Evolutionary conservation across 2,329 filamentous ascomycete species (phyloP).

Genomic region (Penicillium freii): DNA sequence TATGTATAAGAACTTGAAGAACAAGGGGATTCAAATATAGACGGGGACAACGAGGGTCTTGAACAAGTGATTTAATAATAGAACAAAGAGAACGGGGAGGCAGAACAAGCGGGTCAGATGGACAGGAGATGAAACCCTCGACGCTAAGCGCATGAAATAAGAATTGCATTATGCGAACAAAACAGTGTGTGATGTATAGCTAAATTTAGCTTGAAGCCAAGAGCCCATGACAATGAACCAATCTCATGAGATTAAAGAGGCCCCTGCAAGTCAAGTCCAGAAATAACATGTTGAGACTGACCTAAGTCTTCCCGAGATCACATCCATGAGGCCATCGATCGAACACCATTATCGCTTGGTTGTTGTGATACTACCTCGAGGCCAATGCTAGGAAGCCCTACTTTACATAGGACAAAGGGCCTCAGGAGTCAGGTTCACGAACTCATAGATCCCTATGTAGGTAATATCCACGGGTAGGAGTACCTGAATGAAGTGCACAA

Average conservation of each 20-base stretch:
- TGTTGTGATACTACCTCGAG: no score
- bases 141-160: background rate
- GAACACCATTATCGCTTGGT: no score
- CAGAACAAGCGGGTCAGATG: background rate
- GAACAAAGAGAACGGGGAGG: background rate
- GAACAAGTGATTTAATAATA: background rate
- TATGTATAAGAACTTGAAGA: background rate
- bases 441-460: no score
- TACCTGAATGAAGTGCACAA: no score
- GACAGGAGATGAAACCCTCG: background rate
- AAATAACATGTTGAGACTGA: no score
- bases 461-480: background rate
- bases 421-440: background rate
- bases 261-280: background rate
- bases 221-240: background rate
- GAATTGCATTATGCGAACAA: background rate
- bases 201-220: background rate
- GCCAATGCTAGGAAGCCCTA: background rate
- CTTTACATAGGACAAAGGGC: no score
- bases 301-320: no score
- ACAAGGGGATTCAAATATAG: background rate
- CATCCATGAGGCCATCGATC: no score
- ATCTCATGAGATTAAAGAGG: background rate
- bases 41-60: background rate
- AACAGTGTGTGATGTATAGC: background rate